Evolutionary conservation across 208 protist species (phyloP).

Genomic region (Leishmania martiniquensis): DNA sequence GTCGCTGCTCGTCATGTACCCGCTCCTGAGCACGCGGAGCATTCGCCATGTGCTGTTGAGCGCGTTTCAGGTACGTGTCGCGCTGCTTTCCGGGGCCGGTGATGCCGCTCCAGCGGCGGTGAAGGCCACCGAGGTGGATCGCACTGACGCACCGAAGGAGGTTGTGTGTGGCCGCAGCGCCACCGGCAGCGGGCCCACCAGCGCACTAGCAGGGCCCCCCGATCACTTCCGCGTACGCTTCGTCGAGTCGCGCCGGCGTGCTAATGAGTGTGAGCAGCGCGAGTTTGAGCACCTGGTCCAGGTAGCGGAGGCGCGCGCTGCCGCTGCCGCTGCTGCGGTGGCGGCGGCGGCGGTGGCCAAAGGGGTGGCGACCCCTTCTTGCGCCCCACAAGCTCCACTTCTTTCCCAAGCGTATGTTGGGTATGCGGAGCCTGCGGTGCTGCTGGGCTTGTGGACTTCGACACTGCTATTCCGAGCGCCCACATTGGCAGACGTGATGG

Average conservation of each 20-base stretch:
- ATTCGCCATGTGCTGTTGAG: conserved; percentile 47
- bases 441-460: conserved; percentile 55
- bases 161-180: background rate
- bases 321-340: background rate
- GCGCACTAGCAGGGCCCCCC: background rate
- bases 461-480: conserved; percentile 69
- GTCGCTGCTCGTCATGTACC: conserved; percentile 31
- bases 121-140: background rate
- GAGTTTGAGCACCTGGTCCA: conserved; percentile 8
- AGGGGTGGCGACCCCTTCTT: background rate
- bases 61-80: conserved; percentile 26
- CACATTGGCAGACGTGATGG: conserved; percentile 54
- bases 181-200: too few species aligned
- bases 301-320: background rate
- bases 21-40: conserved; percentile 40
- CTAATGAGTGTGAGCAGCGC: conserved; percentile 12
- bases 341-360: too few species aligned
- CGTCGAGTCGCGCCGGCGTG: background rate
- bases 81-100: background rate
- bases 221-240: background rate
- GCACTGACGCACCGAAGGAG: background rate
- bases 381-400: background rate
- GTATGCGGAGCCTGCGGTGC: conserved; percentile 52
- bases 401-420: conserved; percentile 35
- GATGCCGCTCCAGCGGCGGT: background rate